Conservation (phyloP, 331 rosid genomes). For the Prunus yedoensis region DNA sequence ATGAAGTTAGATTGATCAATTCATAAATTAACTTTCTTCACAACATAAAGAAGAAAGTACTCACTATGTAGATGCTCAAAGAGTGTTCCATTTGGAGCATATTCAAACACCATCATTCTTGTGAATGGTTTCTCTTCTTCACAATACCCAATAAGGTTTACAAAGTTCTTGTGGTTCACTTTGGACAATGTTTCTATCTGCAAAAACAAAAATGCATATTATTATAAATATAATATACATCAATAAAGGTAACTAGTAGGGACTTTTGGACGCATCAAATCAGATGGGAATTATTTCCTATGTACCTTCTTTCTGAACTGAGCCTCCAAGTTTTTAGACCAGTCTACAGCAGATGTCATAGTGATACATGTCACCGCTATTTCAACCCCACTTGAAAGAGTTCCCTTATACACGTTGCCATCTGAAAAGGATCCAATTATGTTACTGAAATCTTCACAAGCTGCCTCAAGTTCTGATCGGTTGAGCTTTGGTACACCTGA, state of each 20-base stretch:
- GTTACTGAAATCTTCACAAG: slow-evolving; percentile 98
- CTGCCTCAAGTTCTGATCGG: slow-evolving; percentile 70
- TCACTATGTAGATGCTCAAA: slow-evolving; percentile 90
- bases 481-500: slow-evolving; percentile 93
- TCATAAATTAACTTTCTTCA: neutral
- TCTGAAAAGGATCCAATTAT: slow-evolving; percentile 60
- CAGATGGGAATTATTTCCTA: slow-evolving; percentile 12
- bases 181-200: slow-evolving; percentile 77
- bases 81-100: slow-evolving; percentile 95
- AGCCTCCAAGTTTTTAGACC: slow-evolving; percentile 71
- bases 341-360: slow-evolving; percentile 44
- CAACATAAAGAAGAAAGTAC: slow-evolving; percentile 23
- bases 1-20: neutral
- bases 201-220: slow-evolving; percentile 7
- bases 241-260: slow-evolving; percentile 9
- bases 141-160: slow-evolving; percentile 87
- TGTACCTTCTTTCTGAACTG: slow-evolving; percentile 75
- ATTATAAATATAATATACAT: neutral
- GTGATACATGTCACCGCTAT: slow-evolving; percentile 75
- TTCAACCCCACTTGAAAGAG: slow-evolving; percentile 95
- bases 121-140: slow-evolving; percentile 89
- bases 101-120: slow-evolving; percentile 94
- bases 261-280: neutral
- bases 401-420: slow-evolving; percentile 80
- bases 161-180: slow-evolving; percentile 91